A percentile compares a stretch with the other conserved stretches of the same genome.
phyloP scores from a whole-genome alignment of 176 grass and related monocot species.

The Ensete ventricosum region DNA sequence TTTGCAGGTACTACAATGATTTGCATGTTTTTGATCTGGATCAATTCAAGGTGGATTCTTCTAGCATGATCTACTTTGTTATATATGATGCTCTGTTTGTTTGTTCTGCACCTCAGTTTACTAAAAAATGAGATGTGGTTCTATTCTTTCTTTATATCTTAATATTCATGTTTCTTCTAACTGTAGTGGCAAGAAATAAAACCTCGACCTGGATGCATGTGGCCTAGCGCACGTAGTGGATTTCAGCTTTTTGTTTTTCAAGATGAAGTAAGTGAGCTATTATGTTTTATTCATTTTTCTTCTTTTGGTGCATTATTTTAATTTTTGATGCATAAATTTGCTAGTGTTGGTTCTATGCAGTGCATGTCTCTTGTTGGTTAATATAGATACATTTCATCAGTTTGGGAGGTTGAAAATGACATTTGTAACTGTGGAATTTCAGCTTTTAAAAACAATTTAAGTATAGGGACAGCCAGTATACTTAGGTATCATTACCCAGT shows the following conservation, averaged over 20 bases:
- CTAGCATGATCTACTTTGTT: background rate
- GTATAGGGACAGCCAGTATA: no score
- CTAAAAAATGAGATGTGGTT: slow-evolving; percentile 1
- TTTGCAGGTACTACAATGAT: slow-evolving; percentile 86
- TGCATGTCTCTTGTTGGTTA: no score
- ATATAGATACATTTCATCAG: no score
- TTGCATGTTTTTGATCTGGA: slow-evolving; percentile 91
- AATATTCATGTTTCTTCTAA: background rate
- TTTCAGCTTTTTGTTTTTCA: slow-evolving; percentile 96
- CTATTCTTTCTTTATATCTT: background rate
- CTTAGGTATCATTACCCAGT: no score
- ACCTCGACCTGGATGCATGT: slow-evolving; percentile 66
- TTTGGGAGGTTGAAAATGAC: no score
- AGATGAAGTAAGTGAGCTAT: slow-evolving; percentile 60
- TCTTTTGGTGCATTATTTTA: slow-evolving; percentile 5
- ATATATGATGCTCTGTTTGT: background rate
- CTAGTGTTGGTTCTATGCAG: no score
- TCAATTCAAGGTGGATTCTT: slow-evolving; percentile 76
- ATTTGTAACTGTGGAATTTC: no score
- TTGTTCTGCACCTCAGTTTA: background rate
- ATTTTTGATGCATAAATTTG: background rate
- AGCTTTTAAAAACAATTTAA: no score
- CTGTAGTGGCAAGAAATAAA: slow-evolving; percentile 99
- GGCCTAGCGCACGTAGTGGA: slow-evolving; percentile 93
- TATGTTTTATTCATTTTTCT: slow-evolving; percentile 11